Evolutionary conservation across 2,329 filamentous ascomycete genomes (phyloP), one percentile per base, ranked within the genome.

Genomic region (Calonectria pseudoturangicola): DNA sequence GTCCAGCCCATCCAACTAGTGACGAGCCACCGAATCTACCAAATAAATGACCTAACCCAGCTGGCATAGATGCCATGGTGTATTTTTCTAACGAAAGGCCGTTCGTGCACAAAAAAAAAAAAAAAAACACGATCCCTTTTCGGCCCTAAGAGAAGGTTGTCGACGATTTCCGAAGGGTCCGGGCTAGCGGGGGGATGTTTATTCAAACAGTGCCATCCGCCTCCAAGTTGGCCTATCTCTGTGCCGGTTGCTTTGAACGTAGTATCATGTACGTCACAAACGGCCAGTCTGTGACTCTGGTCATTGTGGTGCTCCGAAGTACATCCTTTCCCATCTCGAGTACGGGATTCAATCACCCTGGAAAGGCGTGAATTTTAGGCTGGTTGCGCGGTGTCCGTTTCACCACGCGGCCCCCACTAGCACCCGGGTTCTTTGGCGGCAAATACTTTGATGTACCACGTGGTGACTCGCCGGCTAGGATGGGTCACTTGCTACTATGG

Each of bases 321-420:
- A 71, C 54, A 73, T 71, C 76, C 74, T 69, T 39, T 60, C 67
- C 43, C 71, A 76, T 70, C 68, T 74, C 68, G 64, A 74, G 78
- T 77, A 77, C 76, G 77, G 75, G 77, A 80, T n/a, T 72, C 70
- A 80, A 21, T 72, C 70, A 56, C 79, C 70, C 78, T 74, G 70
- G 68, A 68, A 56, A 80, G 72, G 73, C 75, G 74, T 67, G 66
- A 66, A 51, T 66, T 72, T 74, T 60, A 21, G 71, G 64, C 68
- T 73, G 72, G 66, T 72, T 58, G 65, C 62, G 65, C 58, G 68
- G 66, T 76, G 72, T 79, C 75, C 71, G 73, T 78, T 75, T 78
- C 71, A 78, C 77, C 73, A 78, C 72, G 72, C 75, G 73, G 76
- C 68, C 70, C 76, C 77, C 77, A 77, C 77, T 62, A 75, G 60